Base-by-base conservation (phyloP, 352 stramenopile species). In the Pythium sp. region DNA sequence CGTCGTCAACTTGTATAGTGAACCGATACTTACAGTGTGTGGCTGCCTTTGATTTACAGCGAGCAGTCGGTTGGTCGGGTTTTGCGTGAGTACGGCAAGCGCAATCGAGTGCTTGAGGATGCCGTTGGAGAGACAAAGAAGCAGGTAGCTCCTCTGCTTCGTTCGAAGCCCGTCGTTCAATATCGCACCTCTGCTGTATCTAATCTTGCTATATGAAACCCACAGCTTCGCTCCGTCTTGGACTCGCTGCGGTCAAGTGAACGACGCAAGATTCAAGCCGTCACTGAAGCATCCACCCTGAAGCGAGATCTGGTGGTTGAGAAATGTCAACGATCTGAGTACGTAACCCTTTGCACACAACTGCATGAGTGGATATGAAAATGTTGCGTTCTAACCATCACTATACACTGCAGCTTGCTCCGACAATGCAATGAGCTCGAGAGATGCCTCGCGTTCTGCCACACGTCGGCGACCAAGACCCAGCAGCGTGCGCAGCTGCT, bases 231-330 rank as follows among this genome's bases (percentile, higher is more conserved):
- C 2, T 56, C 54, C 20, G 56, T 89, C n/a, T 67, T 76, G 4
- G 69, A 72, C 6, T 73, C 72, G 18, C 71, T 88, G 28, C 66
- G 68, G 18, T 76, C 62, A 46, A 85, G 77, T 49, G 68, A 85
- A 55, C 76, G 73, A 66, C 73, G 77, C 43, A 85, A 83, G 67
- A 67, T 58, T 9, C 72, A 78, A 18, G 73, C 71, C 3, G 51
- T 81, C 28, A 72, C 68, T 0, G 64, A 74, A n/a, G 78, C 69
- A 20, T 69, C 70, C 34, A 68, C 60, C 36, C 68, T 91, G 32
- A 88, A 86, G 67, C 79, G 81, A 38, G 69, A 80, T 18, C 65
- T 91, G 38, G 76, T 90, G n/a, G 22, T 83, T 60, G 80, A 88
- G 60, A 72, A 74, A 30, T 87, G 79, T 38, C 80, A 89, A 64